Base-by-base conservation (phyloP, 2,329 filamentous ascomycete species). In the Xylariaceae sp. region DNA sequence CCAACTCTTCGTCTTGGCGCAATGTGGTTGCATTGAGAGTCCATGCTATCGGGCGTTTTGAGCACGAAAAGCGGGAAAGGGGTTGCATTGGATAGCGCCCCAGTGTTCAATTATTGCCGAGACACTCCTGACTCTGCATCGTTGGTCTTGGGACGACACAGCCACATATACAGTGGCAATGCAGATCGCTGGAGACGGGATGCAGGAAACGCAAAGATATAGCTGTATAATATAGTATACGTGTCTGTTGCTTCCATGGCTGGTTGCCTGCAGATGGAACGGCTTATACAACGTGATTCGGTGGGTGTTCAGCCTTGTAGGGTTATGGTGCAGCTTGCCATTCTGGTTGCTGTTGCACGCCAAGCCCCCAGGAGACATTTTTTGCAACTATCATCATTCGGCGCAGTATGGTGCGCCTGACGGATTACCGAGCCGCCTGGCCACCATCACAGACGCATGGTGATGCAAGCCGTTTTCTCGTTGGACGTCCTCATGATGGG, bases 301-400 rank as follows among this genome's bases (percentile, higher is more conserved):
- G 40, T 51, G 33, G 26, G 39, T 16, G 28, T 47, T 63, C 60
- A 63, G 60, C 60, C 60, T 58, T 56, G 55, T 58, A 63, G 29
- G 47, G 51, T 53, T 41, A 24, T 33, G 12, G 14, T 33, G 56
- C 59, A 50, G 43, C 43, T 49, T 44, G 40, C 44, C 31, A 44
- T 48, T 44, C 47, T 26, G 43, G 39, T 44, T 41, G 31, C 43
- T 26, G 33, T 54, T 48, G 41, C 49, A 52, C 37, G 53, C 60
- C 60, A 62, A 60, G 60, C 23, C 24, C 21, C 43, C 31, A 17
- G 16, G 14, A 28, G 26, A 26, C 21, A 51, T 37, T 46, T 19
- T 34, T 39, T 33, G 28, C 19, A 17, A 41, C 21, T 36, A 41
- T 46, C 12, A 40, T 47, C 9, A 39, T 47, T 24, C 36, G 17